A percentile compares a stretch with the other conserved stretches of the same genome.
Conservation (phyloP, 306 rosid genomes). For the Quercus parvula region DNA sequence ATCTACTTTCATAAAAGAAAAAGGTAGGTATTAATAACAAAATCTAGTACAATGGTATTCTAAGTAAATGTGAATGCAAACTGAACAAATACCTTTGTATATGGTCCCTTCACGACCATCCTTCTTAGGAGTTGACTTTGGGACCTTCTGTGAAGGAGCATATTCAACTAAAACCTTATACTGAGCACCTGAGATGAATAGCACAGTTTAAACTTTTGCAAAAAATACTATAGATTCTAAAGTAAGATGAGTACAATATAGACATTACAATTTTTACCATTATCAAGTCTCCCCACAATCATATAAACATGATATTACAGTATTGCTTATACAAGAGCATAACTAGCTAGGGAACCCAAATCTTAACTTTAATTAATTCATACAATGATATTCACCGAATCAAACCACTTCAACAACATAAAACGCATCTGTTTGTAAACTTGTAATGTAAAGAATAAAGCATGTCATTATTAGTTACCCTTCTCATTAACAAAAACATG, state of each 20-base stretch:
- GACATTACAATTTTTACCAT: not conserved
- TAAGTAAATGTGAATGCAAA: not conserved
- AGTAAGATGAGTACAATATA: not conserved
- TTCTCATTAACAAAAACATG: slow-evolving; percentile 91
- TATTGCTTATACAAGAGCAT: not conserved
- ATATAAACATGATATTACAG: not conserved
- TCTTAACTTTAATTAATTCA: not conserved
- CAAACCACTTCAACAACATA: not conserved
- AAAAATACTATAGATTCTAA: not conserved
- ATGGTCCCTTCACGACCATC: slow-evolving; percentile 96
- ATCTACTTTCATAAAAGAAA: slow-evolving; percentile 45
- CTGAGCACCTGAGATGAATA: slow-evolving; percentile 58
- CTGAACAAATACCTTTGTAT: slow-evolving; percentile 56
- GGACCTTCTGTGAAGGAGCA: slow-evolving; percentile 91
- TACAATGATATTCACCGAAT: not conserved
- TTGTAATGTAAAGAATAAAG: not conserved
- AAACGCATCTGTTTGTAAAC: not conserved
- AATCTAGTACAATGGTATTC: not conserved
- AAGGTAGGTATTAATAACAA: slow-evolving; percentile 1
- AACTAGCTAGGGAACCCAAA: not conserved
- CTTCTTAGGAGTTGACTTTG: slow-evolving; percentile 50
- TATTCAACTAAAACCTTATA: slow-evolving; percentile 81
- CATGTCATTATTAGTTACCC: slow-evolving; percentile 38
- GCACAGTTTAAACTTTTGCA: slow-evolving; percentile 8
- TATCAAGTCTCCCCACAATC: not conserved